Evolutionary conservation across 345 rosid species (phyloP), one percentile per base, ranked within the genome.

Genomic region (Mercurialis annua): DNA sequence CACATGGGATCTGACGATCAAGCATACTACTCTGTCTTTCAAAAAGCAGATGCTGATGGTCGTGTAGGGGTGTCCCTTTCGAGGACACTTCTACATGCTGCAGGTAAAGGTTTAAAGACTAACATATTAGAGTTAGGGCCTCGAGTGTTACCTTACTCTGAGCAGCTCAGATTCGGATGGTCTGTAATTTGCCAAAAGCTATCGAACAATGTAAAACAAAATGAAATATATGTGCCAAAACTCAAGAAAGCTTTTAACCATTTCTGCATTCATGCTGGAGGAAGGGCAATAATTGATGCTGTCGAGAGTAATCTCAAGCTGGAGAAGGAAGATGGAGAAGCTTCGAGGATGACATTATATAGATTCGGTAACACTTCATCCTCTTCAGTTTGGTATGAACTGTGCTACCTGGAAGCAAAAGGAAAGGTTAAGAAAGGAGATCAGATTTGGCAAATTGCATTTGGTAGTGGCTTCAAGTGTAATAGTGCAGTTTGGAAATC

Each of bases 381-480:
- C 18, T 88, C 90, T 66, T 84, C 87, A 0, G n/a, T 84, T 55
- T 88, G 93, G 93, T 88, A 88, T 67, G 89, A 85, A 67, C 86
- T 88, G 46, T 78, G 85, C 62, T 88, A 88, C 60, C 76, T 85
- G 30, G 85, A 85, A 67, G 81, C 87, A 0, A 84, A 88, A 78
- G 89, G 78, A 29, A 78, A 66, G 76, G 71, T 86, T 80, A 82
- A 64, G 75, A 81, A 49, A 67, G 90, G 81, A 62, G 90, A 86
- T 40, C 33, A 67, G 26, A 70, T 84, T n/a, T 75, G 85, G 88
- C 90, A 73, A 66, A 82, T 86, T 48, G 82, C 88, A n/a, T 85
- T 85, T 36, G 96, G 87, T 53, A 89, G 90, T 69, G 92, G 92
- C 49, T 89, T 89, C 71, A 85, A 86, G 66, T 71, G 79, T 31